phyloP scores from a whole-genome alignment of 2,329 filamentous ascomycete genomes.

The Colletotrichum paranaense region DNA sequence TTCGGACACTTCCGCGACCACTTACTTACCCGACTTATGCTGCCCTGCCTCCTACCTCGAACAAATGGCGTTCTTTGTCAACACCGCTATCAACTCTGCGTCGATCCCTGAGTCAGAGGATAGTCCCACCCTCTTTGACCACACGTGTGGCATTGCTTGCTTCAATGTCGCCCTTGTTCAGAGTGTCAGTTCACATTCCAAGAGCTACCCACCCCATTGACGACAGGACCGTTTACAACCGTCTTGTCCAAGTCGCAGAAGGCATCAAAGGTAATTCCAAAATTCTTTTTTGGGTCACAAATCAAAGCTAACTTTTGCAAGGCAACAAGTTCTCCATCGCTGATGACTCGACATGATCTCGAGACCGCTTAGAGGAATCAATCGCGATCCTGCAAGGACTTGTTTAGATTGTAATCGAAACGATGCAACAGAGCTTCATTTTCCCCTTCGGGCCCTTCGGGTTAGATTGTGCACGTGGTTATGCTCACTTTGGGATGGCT shows the following conservation, averaged over 20 bases:
- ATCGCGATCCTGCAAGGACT: not conserved
- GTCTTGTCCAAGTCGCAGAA: slow-evolving; percentile 50
- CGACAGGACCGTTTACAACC: slow-evolving; percentile 54
- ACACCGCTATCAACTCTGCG: slow-evolving; percentile 55
- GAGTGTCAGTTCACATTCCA: slow-evolving; percentile 54
- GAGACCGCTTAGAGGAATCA: not conserved
- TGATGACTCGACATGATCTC: not conserved
- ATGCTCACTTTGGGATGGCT: too few species aligned
- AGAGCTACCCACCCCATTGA: slow-evolving; percentile 47
- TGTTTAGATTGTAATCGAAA: slow-evolving; percentile 40
- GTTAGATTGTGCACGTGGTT: not conserved
- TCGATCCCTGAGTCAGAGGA: slow-evolving; percentile 62
- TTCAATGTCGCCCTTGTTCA: slow-evolving; percentile 55
- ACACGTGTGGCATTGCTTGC: slow-evolving; percentile 58
- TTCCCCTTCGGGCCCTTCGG: not conserved
- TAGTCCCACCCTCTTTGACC: slow-evolving; percentile 57
- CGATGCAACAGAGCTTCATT: not conserved
- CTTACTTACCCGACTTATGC: too few species aligned
- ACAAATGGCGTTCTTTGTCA: slow-evolving; percentile 52
- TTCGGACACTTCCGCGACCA: slow-evolving; percentile 56
- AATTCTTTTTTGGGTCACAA: fast-evolving
- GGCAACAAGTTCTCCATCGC: not conserved
- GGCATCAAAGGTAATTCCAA: not conserved
- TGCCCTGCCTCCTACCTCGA: slow-evolving; percentile 43
- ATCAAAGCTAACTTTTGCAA: not conserved